Conservation (phyloP, 306 rosid genomes). For the Acacia crassicarpa region DNA sequence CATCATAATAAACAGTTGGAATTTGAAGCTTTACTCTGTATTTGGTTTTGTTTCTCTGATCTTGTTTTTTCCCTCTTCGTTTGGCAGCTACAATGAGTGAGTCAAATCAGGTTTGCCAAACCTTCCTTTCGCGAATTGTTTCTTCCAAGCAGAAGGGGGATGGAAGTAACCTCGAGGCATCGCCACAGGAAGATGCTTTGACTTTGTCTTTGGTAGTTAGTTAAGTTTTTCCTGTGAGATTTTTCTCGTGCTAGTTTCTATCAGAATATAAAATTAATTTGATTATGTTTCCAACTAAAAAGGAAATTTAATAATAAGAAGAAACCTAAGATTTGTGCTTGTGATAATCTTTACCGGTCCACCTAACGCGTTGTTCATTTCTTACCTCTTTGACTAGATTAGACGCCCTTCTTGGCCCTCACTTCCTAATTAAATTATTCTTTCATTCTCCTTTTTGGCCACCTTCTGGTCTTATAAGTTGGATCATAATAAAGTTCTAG, state of each 20-base stretch:
- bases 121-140: neutral
- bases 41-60: neutral
- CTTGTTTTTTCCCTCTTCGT: neutral
- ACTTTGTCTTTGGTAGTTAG: neutral
- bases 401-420: neutral
- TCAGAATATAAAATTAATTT: neutral
- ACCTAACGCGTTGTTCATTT: neutral
- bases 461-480: neutral
- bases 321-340: neutral
- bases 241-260: neutral
- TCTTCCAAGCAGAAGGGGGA: neutral
- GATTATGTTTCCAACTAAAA: neutral
- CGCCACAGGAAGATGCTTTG: neutral
- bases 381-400: neutral
- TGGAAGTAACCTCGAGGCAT: neutral
- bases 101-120: neutral
- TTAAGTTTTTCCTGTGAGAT: neutral
- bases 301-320: neutral
- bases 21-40: neutral
- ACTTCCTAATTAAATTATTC: neutral
- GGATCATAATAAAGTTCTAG: neutral
- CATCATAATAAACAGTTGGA: neutral
- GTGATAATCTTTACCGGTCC: neutral
- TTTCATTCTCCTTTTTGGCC: neutral
- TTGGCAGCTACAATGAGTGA: constrained; percentile 11